A percentile compares a stretch with the other conserved stretches of the same genome.
Conservation (phyloP, 2,329 filamentous ascomycete species). For the Berkeleyomyces rouxiae region DNA sequence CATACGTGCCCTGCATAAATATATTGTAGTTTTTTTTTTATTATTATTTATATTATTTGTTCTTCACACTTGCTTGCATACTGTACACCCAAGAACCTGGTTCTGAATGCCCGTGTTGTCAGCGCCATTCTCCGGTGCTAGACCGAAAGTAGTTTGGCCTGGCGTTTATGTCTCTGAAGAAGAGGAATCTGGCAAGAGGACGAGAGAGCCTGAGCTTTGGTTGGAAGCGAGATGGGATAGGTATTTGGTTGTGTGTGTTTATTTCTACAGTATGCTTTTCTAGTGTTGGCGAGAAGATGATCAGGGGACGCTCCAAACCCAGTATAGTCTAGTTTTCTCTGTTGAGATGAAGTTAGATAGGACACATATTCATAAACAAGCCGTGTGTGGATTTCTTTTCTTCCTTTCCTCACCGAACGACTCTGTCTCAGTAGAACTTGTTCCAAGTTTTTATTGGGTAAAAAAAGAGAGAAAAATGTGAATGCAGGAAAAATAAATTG, state of each 20-base stretch:
- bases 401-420: background rate
- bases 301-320: background rate
- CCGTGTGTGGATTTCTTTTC: background rate
- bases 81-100: slow-evolving; percentile 5
- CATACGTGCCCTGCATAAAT: too few species aligned
- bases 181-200: background rate
- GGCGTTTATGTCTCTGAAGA: background rate
- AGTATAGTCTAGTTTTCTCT: background rate
- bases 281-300: background rate
- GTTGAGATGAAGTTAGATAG: background rate
- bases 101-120: background rate
- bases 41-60: too few species aligned
- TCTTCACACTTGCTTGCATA: background rate
- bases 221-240: background rate
- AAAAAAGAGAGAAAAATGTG: background rate
- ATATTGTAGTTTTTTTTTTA: background rate
- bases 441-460: background rate
- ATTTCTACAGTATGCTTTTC: background rate
- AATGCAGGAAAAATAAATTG: background rate
- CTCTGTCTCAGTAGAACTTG: background rate
- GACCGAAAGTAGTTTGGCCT: slow-evolving; percentile 2
- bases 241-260: background rate
- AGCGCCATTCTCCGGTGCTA: background rate
- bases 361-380: background rate
- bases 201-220: background rate